Conservation (phyloP, 1,139 yeast genomes). For the Entelexis paramagnoliae region DNA sequence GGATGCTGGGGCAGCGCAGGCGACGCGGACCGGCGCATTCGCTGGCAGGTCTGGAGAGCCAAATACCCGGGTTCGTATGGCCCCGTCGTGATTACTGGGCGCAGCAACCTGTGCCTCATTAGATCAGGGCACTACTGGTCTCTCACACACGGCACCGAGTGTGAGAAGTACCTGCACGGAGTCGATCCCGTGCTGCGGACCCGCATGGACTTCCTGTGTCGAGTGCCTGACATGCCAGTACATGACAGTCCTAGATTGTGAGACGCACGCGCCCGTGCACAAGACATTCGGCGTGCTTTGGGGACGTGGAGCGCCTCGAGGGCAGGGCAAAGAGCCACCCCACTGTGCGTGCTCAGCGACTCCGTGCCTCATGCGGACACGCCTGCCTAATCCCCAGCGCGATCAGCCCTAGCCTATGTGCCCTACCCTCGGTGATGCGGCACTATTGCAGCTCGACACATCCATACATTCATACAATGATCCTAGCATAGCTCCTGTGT, state of each 20-base stretch:
- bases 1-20: neutral
- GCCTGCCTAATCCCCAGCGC: no score
- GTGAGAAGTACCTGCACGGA: neutral
- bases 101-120: neutral
- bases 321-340: neutral
- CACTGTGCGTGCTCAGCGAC: neutral
- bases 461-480: no score
- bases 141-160: neutral
- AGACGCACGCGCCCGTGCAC: neutral
- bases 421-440: no score
- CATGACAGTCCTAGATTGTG: neutral
- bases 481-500: no score
- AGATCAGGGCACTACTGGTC: neutral
- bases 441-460: no score
- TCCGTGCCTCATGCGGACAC: no score
- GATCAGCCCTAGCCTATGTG: no score
- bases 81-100: neutral
- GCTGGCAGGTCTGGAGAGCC: neutral
- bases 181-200: neutral
- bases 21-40: neutral
- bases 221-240: neutral
- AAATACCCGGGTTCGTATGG: neutral
- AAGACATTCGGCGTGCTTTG: neutral
- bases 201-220: neutral
- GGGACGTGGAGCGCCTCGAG: neutral